Base-by-base conservation (phyloP, 2,329 filamentous ascomycete species). In the Aureobasidium sp. region DNA sequence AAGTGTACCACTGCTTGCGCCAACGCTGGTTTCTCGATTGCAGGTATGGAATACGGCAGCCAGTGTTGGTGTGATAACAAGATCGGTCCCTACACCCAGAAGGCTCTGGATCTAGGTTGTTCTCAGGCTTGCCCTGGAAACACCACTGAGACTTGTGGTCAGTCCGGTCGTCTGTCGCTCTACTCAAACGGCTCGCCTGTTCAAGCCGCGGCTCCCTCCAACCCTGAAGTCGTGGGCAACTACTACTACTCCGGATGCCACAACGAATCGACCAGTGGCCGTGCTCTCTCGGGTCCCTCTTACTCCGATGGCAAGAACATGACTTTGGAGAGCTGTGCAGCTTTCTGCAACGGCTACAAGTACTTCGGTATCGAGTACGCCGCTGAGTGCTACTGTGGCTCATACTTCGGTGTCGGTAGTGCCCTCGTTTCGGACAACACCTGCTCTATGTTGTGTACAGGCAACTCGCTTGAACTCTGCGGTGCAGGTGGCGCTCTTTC, bases 311-410 rank as follows among this genome's bases (percentile, higher is more conserved):
- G 65, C 16, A 55, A 64, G 25, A 67, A 63, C 51, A 74, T 78
- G 74, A 75, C 76, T 7, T 66, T 78, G 14, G 73, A 76, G 39
- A 68, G 66, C 61, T 78, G 76, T 64, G 71, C 71, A 1, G 62
- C 64, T 44, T 76, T 66, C 66, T 74, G 72, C 68, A 62, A 62
- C 21, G 68, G 64, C n/a, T 76, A 72, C 64, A 62, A 67, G 45
- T 76, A 70, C 63, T 77, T 75, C 50, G 76, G 75, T 27, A 66
- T 73, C 29, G 73, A 77, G 63, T 75, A 72, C 59, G 68, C 66
- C 3, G 63, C 62, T 9, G 72, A 77, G 64, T 78, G 76, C 62
- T 75, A 68, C 53, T 68, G 69, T 39, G 70, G 69, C 5, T 68
- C 68, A 44, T 65, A 47, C 30, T 61, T 71, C 30, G 62, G 45